These are phyloP conservation scores for Pilasporangium apinafurcum DNA, from an alignment of 352 stramenopile species.

Conservation along the genomic window DNA sequence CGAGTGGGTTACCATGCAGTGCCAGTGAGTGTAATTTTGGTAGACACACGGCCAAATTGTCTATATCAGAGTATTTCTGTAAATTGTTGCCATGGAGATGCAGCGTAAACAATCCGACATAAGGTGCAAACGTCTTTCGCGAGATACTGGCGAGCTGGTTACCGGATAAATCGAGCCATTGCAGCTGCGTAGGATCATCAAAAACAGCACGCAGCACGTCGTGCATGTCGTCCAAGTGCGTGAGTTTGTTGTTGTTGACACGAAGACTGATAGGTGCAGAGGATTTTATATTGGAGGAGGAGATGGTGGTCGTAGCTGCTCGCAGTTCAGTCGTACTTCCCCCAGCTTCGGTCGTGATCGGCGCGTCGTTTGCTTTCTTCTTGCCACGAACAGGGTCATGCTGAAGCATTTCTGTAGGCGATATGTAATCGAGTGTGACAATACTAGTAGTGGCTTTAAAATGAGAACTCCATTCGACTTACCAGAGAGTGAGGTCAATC, in stretches of 20 bases:
- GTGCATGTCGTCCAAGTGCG: constrained; percentile 39
- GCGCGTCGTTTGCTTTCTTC: constrained; percentile 23
- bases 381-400: constrained; percentile 52
- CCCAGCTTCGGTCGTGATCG: neutral
- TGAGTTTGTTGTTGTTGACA: constrained; percentile 66
- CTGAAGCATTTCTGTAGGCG: constrained; percentile 38
- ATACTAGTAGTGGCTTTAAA: neutral
- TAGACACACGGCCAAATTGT: constrained; percentile 34
- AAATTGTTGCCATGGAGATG: constrained; percentile 75
- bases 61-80: constrained; percentile 53
- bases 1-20: constrained; percentile 77
- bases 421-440: neutral
- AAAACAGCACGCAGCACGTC: constrained; percentile 44
- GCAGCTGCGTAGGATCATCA: constrained; percentile 30
- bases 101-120: constrained; percentile 50
- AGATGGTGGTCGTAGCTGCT: neutral
- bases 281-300: neutral
- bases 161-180: constrained; percentile 64
- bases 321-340: too few species aligned
- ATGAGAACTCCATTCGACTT: neutral
- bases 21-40: constrained; percentile 56
- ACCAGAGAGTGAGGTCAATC: constrained; percentile 45
- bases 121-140: constrained; percentile 29
- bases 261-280: constrained; percentile 29
- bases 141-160: constrained; percentile 36